Base-by-base conservation (phyloP, 208 protist genomes). In the Leishmania turanica region DNA sequence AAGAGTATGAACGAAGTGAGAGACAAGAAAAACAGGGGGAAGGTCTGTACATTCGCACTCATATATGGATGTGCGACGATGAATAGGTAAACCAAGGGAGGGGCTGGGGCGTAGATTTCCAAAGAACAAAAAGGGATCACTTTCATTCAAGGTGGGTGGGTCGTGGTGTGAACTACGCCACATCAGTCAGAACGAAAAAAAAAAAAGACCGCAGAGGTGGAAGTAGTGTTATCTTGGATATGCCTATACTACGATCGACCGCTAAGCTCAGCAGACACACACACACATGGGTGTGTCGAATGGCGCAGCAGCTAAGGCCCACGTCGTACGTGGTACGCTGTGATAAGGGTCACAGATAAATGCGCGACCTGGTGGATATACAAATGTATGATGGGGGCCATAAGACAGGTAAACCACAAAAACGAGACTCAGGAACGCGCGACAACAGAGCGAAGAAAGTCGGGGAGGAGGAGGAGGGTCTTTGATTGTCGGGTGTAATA, bases 21-120 rank as follows among this genome's bases (percentile, higher is more conserved):
- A 31, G 72, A 19, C 11, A 45, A 21, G 11, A 19, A 58, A 42
- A 51, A 17, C 15, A 76, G 19, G 31, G 8, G 51, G 17, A 56
- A 45, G 34, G 49, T 24, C 53, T 62, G 51, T 62, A 24, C 72
- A 76, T 51, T 53, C 21, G 51, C 51, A 21, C 72, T 34, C 3
- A 42, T 76, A 76, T 42, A 76, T 76, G 31, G 19, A 62, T 42
- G 49, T 64, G 72, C 49, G 51, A 76, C 5, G n/a, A 62, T 45
- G 72, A 9, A 45, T 76, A 27, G 31, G 31, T 42, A 76, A 62
- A 54, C 69, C 6, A 45, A 58, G 17, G 7, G 19, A 45, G 7
- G 47, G 11, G 53, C 11, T 17, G 68, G 68, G 21, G 68, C n/a
- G n/a, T 3, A 31, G 72, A 9, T 4, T 24, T 27, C 11, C 13